Evolutionary conservation across 495 filamentous ascomycete species (phyloP).

Genomic region (Trichoderma reesei): DNA sequence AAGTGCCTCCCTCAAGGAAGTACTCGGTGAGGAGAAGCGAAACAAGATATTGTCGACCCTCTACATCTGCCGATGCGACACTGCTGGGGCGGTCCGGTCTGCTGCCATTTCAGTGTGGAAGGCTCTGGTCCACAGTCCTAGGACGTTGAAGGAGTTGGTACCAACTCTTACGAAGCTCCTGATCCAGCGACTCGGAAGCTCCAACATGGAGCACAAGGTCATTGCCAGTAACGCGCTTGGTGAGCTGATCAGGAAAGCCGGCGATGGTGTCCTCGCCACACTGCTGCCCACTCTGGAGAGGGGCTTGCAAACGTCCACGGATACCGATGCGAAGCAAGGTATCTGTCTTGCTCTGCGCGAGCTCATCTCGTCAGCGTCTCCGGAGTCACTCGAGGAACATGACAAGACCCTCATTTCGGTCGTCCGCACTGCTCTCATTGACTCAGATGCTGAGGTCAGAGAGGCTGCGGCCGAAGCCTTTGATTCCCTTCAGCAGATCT

Average conservation of each 20-base stretch:
- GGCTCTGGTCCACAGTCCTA: slow-evolving; percentile 83
- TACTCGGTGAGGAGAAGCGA: slow-evolving; percentile 87
- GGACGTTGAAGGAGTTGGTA: slow-evolving; percentile 87
- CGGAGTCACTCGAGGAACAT: slow-evolving; percentile 83
- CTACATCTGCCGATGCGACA: slow-evolving; percentile 97
- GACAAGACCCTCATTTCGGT: slow-evolving; percentile 92
- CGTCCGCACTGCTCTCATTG: slow-evolving; percentile 85
- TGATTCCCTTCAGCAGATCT: slow-evolving; percentile 81
- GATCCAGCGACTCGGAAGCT: slow-evolving; percentile 85
- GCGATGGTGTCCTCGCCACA: slow-evolving; percentile 81
- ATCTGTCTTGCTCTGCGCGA: slow-evolving; percentile 94
- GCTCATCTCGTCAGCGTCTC: slow-evolving; percentile 82
- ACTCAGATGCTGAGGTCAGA: slow-evolving; percentile 77
- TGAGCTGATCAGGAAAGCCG: slow-evolving; percentile 92
- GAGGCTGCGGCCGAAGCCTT: slow-evolving; percentile 97
- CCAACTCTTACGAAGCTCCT: slow-evolving; percentile 90
- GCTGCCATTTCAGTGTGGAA: slow-evolving; percentile 95
- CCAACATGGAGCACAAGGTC: slow-evolving; percentile 96
- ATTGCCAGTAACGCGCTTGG: slow-evolving; percentile 96
- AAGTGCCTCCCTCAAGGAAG: slow-evolving; percentile 80
- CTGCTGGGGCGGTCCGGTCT: slow-evolving; percentile 78
- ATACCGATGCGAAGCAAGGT: slow-evolving; percentile 91
- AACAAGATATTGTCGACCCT: slow-evolving; percentile 91
- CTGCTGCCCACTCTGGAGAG: slow-evolving; percentile 88
- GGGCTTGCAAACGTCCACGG: slow-evolving; percentile 75